Evolutionary conservation across 129 eudicot species (phyloP).

Genomic region (Helianthus tuberosus): DNA sequence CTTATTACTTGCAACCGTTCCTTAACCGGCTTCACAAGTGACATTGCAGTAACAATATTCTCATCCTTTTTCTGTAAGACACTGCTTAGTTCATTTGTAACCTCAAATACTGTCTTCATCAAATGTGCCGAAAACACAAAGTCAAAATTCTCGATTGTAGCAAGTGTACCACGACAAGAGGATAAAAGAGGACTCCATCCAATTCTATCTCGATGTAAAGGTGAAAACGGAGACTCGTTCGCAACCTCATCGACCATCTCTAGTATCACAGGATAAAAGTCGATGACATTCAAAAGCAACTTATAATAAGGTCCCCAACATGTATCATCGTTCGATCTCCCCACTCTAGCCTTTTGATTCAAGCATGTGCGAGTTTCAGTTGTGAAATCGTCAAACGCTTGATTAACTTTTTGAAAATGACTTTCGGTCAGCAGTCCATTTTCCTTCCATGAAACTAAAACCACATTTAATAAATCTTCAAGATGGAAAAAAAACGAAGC

Average conservation of each 20-base stretch:
- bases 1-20: background rate
- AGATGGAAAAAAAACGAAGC: constrained; percentile 12
- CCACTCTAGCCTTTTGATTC: background rate
- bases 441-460: constrained; percentile 15
- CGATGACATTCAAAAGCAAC: constrained; percentile 12
- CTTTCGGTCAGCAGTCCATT: background rate
- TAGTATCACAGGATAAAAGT: background rate
- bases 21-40: background rate
- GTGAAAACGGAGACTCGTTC: background rate
- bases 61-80: constrained; percentile 12
- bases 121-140: constrained; percentile 12
- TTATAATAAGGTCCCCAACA: constrained; percentile 8
- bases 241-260: constrained; percentile 9
- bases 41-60: constrained; percentile 17
- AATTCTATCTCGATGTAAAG: background rate
- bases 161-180: background rate
- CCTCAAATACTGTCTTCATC: constrained; percentile 16
- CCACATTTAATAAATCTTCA: background rate
- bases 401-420: background rate
- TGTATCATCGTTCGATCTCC: background rate
- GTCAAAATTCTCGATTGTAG: background rate
- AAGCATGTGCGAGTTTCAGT: background rate
- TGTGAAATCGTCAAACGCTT: background rate
- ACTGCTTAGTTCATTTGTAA: constrained; percentile 10
- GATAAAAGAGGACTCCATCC: no score